phyloP scores from a whole-genome alignment of 345 rosid genomes.

The Acer campestre region DNA sequence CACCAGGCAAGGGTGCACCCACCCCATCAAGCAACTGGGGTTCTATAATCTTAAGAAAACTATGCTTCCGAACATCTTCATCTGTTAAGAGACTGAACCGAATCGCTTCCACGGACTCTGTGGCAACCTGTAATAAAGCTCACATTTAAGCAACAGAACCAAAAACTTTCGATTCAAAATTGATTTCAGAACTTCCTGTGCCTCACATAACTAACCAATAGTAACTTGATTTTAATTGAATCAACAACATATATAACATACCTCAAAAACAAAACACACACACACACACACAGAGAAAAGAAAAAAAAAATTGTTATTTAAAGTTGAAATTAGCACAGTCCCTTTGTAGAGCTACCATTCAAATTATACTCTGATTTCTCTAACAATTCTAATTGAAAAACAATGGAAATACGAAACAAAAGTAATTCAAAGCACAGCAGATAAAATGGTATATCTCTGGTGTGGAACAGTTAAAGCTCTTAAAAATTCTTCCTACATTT shows the following conservation, averaged over 20 bases:
- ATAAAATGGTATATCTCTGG: too few relatives aligned
- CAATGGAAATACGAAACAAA: neutral
- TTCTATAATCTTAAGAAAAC: conserved; percentile 18
- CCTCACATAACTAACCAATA: neutral
- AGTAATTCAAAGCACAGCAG: neutral
- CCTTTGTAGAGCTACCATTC: neutral
- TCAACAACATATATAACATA: neutral
- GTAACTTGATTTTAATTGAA: neutral
- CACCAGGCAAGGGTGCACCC: conserved; percentile 17
- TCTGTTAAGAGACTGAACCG: conserved; percentile 17
- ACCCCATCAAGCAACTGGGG: conserved; percentile 12
- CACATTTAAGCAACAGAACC: neutral
- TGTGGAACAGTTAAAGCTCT: neutral
- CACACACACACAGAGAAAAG: neutral
- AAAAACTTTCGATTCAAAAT: neutral
- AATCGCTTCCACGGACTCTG: conserved; percentile 17
- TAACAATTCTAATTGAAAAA: neutral
- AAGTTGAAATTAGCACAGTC: too few relatives aligned
- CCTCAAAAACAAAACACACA: neutral
- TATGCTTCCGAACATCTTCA: conserved; percentile 20
- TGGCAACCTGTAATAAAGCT: conserved; percentile 13
- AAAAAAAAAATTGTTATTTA: neutral
- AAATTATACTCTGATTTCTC: neutral
- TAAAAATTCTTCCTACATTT: neutral
- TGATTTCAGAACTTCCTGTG: neutral